These are phyloP conservation scores for Hippophae tibetana DNA, from an alignment of 306 rosid genomes.

Conservation along the genomic window DNA sequence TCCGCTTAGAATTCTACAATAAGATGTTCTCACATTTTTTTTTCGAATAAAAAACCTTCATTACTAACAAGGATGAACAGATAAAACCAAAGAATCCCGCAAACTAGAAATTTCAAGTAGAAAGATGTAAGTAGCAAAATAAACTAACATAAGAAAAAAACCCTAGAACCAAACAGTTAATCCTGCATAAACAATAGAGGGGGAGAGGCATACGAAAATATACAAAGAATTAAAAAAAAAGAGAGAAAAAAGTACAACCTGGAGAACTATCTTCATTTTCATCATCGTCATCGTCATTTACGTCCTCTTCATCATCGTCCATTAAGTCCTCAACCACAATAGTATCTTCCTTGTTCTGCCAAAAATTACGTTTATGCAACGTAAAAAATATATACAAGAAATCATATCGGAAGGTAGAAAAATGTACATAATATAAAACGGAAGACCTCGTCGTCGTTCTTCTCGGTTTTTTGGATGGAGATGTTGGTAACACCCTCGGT, in stretches of 20 bases:
- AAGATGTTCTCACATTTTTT: too few species aligned
- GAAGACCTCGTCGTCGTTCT: conserved; percentile 33
- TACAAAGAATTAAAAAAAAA: not conserved
- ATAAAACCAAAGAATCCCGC: too few species aligned
- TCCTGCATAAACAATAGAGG: not conserved
- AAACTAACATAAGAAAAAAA: not conserved
- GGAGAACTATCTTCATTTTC: conserved; percentile 44
- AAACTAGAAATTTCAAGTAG: too few species aligned
- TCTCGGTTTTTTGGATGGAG: conserved; percentile 30
- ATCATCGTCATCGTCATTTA: conserved; percentile 42
- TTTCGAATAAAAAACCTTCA: too few species aligned
- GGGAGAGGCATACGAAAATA: not conserved
- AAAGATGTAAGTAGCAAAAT: too few species aligned
- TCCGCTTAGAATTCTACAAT: too few species aligned
- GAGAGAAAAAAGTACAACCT: conserved; percentile 21
- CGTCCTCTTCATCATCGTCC: conserved; percentile 46
- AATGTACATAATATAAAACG: not conserved
- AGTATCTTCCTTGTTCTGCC: conserved; percentile 41
- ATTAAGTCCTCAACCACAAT: conserved; percentile 69
- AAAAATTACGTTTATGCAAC: not conserved
- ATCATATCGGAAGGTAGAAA: not conserved
- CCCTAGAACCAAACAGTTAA: not conserved
- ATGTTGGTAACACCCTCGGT: conserved; percentile 14
- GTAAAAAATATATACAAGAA: not conserved
- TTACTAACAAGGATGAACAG: too few species aligned